Evolutionary conservation across 495 filamentous ascomycete species (phyloP).

Genomic region (Podospora comata): DNA sequence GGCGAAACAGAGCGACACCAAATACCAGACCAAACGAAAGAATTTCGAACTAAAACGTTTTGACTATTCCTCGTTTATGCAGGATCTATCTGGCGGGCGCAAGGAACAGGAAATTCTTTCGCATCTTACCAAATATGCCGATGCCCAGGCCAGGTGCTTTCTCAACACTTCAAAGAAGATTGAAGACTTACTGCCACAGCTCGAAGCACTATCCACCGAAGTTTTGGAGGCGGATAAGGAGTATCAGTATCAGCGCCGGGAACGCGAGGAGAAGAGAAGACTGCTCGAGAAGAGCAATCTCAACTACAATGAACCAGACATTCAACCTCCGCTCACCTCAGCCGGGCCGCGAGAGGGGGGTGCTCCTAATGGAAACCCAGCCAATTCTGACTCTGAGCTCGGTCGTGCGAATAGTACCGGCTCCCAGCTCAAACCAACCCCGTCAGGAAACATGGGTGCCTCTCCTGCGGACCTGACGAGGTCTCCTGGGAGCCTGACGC

Average conservation of each 20-base stretch:
- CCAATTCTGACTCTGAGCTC: slow-evolving; percentile 60
- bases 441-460: slow-evolving; percentile 30
- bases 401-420: slow-evolving; percentile 69
- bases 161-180: slow-evolving; percentile 80
- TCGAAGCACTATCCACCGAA: slow-evolving; percentile 87
- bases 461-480: slow-evolving; percentile 37
- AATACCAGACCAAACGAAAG: slow-evolving; percentile 89
- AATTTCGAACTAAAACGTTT: slow-evolving; percentile 97
- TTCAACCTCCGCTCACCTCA: slow-evolving; percentile 30
- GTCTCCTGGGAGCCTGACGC: slow-evolving; percentile 43
- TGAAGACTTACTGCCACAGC: slow-evolving; percentile 80
- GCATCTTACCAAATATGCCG: slow-evolving; percentile 90
- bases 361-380: slow-evolving; percentile 41
- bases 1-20: slow-evolving; percentile 96
- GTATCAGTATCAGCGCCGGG: slow-evolving; percentile 87
- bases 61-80: slow-evolving; percentile 99
- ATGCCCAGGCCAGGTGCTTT: slow-evolving; percentile 82
- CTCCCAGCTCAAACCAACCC: slow-evolving; percentile 56
- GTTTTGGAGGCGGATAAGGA: slow-evolving; percentile 92
- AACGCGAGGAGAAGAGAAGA: slow-evolving; percentile 89
- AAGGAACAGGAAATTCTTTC: slow-evolving; percentile 98
- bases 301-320: slow-evolving; percentile 70
- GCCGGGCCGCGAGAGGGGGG: slow-evolving; percentile 22
- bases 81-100: slow-evolving; percentile 92
- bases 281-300: slow-evolving; percentile 85